Conservation (phyloP, 345 rosid species). For the Citrus sinensis region DVS_A1.0 CM039167.1:24864001-24864500, state of each 20-base stretch:
- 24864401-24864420: background rate
- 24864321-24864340: no score
- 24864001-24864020: no score
- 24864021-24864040: no score
- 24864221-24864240: slow-evolving; percentile 45
- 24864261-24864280: background rate
- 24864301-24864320: background rate
- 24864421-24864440: background rate
- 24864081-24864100: no score
- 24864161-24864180: background rate
- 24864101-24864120: no score
- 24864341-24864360: background rate
- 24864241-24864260: slow-evolving; percentile 24
- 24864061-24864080: no score
- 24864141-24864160: background rate
- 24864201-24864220: slow-evolving; percentile 9
- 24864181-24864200: background rate
- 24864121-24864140: background rate
- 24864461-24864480: background rate
- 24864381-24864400: background rate
- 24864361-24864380: background rate
- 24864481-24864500: background rate
- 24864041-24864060: no score
- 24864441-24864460: background rate
- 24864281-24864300: background rate